Conservation (phyloP, 179 eudicot species). For the Gypsophila paniculata region DNA sequence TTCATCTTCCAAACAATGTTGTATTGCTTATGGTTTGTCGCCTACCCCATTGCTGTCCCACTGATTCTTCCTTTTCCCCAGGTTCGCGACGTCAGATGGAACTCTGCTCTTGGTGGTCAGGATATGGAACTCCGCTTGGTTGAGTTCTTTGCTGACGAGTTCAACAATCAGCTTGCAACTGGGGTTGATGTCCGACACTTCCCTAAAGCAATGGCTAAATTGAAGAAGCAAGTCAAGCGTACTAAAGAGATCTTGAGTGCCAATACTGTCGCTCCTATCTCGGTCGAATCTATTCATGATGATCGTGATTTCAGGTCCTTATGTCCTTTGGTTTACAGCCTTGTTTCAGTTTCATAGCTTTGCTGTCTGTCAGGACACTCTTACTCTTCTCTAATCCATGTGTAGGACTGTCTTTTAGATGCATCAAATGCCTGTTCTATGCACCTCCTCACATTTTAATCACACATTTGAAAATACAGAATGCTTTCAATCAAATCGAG, state of each 20-base stretch:
- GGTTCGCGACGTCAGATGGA: slow-evolving; percentile 96
- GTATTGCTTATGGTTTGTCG: too few species aligned
- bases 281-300: slow-evolving; percentile 88
- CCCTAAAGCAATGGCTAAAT: slow-evolving; percentile 95
- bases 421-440: neutral
- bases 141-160: slow-evolving; percentile 84
- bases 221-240: slow-evolving; percentile 98
- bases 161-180: slow-evolving; percentile 71
- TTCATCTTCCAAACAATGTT: too few species aligned
- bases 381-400: neutral
- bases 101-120: slow-evolving; percentile 88
- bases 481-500: too few species aligned
- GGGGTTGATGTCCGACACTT: slow-evolving; percentile 75
- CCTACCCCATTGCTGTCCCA: neutral
- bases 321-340: neutral
- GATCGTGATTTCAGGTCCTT: slow-evolving; percentile 90
- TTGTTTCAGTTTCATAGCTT: neutral
- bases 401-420: slow-evolving; percentile 1
- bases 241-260: slow-evolving; percentile 96
- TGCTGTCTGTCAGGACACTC: neutral
- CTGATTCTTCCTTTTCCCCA: slow-evolving; percentile 17
- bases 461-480: too few species aligned
- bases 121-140: slow-evolving; percentile 84
- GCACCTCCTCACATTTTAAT: neutral
- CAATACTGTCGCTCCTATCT: slow-evolving; percentile 80